A percentile compares a stretch with the other conserved stretches of the same genome.
Evolutionary conservation across 768 basidiomycete genomes (phyloP).

Genomic region (Atractiella rhizophila): DNA sequence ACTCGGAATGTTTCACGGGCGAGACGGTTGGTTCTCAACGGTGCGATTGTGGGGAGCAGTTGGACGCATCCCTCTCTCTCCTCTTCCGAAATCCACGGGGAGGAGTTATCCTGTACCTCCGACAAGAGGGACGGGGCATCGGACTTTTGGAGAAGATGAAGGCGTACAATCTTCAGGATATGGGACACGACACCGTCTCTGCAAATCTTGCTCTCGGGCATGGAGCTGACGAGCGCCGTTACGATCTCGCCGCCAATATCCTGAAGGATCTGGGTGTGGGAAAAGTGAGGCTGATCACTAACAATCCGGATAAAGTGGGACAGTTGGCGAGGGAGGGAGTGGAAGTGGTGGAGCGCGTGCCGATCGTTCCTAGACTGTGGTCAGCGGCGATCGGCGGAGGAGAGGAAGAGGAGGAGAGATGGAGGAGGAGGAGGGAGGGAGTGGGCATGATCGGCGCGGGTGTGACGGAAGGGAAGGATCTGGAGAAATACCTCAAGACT

Average conservation of each 20-base stretch:
- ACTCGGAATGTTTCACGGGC: constrained; percentile 96
- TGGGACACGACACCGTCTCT: constrained; percentile 95
- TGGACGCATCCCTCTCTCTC: constrained; percentile 84
- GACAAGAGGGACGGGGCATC: constrained; percentile 93
- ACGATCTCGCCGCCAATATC: constrained; percentile 75
- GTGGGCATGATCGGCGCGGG: constrained; percentile 60
- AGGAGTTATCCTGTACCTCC: constrained; percentile 78
- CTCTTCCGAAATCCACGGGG: constrained; percentile 46
- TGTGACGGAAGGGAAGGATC: constrained; percentile 49
- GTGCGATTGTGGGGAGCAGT: constrained; percentile 94
- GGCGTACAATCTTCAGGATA: constrained; percentile 91
- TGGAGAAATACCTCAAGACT: constrained; percentile 84
- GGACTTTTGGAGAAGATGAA: constrained; percentile 83
- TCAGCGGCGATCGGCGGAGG: constrained; percentile 12
- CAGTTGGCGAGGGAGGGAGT: constrained; percentile 67
- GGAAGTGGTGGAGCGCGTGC: constrained; percentile 51
- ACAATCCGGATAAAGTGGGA: constrained; percentile 90
- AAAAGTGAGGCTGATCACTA: constrained; percentile 59
- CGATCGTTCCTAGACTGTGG: constrained; percentile 91
- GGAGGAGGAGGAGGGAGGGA: constrained; percentile 23
- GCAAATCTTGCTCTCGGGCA: constrained; percentile 91
- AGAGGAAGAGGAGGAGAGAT: constrained; percentile 3
- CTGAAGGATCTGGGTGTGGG: constrained; percentile 56
- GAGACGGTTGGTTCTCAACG: constrained; percentile 96
- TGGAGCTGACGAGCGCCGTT: constrained; percentile 74